Base-by-base conservation (phyloP, 805 yeast genomes). In the Wilhelminamyces savonicus region DNA sequence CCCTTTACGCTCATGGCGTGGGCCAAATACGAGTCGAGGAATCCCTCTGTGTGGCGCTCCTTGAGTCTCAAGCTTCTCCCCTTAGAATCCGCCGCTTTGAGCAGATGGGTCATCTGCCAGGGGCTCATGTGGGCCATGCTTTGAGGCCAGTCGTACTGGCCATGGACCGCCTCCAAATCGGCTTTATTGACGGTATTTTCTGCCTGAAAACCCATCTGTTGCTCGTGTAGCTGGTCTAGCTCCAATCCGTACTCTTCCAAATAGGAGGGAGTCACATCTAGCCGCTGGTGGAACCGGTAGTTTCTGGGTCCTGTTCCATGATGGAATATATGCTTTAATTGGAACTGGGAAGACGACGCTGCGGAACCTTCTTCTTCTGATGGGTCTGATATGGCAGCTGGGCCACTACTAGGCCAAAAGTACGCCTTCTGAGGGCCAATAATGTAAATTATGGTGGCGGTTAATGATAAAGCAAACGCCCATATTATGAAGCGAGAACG, bases 11-110 rank as follows among this genome's bases (percentile, higher is more conserved):
- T 52, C 30, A 67, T 50, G 1, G 85, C 78, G 49, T 69, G 77
- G 12, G 70, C 66, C 26, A 83, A 50, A 48, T 79, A 82, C 2
- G 80, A 67, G 46, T 82, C 87, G 33, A 84, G 59, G 46, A 70
- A 74, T 25, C 73, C 76, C 0, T 88, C 88, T 26, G 52, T 48
- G 42, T 62, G 65, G 18, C 69, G 52, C 24, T 62, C 59, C 26
- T 46, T 48, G 13, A 64, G 45, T 24, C 69, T 43, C 11, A 31
- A 39, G 7, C 43, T 51, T 17, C 31, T 43, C 13, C 48, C 49
- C 13, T 35, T 46, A 13, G 38, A 22, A 3, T 32, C 20, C 5
- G 51, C 25, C 14, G 43, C 32, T 28, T 37, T 46, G 10, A 59
- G 40, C 6, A 64, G 59, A 7, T 68, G 48, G 23, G 41, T 27